phyloP scores from a whole-genome alignment of 129 eudicot species.

The Helianthus tuberosus region DNA sequence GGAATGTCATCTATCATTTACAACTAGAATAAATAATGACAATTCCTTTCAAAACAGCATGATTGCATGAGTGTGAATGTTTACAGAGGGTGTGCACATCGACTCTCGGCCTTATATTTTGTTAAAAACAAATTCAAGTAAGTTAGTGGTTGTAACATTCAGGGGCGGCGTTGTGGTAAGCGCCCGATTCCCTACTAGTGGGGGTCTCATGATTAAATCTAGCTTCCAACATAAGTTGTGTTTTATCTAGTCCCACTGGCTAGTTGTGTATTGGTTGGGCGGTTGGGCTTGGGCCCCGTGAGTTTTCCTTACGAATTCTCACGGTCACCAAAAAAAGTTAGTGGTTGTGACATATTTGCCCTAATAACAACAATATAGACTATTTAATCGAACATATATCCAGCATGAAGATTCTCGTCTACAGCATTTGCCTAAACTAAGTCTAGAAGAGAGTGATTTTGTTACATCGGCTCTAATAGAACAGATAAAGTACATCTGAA shows the following conservation, averaged over 20 bases:
- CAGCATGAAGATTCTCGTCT: conserved; percentile 10
- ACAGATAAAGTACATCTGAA: too few species aligned
- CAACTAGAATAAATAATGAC: conserved; percentile 1
- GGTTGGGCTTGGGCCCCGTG: too few species aligned
- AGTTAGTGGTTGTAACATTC: not conserved
- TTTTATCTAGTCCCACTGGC: too few species aligned
- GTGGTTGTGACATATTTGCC: conserved; percentile 1
- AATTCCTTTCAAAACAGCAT: conserved; percentile 3
- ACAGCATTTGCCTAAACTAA: conserved; percentile 12
- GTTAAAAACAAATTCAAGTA: conserved; percentile 8
- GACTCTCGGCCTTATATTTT: not conserved
- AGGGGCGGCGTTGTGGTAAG: too few species aligned
- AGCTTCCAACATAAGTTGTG: too few species aligned
- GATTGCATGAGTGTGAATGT: not conserved
- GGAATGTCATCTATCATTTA: conserved; percentile 8
- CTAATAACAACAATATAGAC: conserved; percentile 1
- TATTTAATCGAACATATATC: not conserved
- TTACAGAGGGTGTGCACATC: not conserved
- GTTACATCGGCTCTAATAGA: not conserved
- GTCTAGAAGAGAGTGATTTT: not conserved
- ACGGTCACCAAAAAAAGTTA: not conserved
- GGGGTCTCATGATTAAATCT: too few species aligned
- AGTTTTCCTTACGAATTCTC: too few species aligned
- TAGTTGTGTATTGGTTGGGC: too few species aligned
- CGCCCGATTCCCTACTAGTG: too few species aligned